A percentile compares a stretch with the other conserved stretches of the same genome.
Evolutionary conservation across 768 basidiomycete species (phyloP).

Genomic region (Gloeopeniophorella convolvens): DNA sequence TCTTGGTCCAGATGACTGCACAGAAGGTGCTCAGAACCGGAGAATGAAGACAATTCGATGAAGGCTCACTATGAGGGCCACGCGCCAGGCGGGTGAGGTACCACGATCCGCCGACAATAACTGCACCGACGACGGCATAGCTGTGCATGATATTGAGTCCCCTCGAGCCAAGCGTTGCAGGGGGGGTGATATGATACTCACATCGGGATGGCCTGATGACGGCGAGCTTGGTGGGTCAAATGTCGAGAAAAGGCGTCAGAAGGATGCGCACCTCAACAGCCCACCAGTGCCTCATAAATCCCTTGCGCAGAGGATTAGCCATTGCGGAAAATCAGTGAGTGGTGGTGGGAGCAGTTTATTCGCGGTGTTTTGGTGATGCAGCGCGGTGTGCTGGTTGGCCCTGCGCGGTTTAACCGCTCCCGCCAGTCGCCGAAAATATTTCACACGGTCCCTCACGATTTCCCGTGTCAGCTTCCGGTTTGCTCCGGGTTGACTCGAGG

Average conservation of each 20-base stretch:
- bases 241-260: neutral
- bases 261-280: constrained; percentile 18
- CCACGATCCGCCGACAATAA: constrained; percentile 36
- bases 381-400: neutral
- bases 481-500: no score
- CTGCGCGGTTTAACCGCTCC: no score
- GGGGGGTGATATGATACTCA: neutral
- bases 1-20: constrained; percentile 53
- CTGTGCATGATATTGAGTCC: constrained; percentile 23
- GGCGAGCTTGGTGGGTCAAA: neutral
- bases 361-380: constrained; percentile 1
- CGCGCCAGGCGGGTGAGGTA: constrained; percentile 40
- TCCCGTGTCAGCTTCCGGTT: neutral
- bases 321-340: constrained; percentile 1
- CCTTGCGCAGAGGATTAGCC: constrained; percentile 8
- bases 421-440: constrained; percentile 2
- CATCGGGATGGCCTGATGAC: constrained; percentile 20
- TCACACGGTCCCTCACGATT: neutral
- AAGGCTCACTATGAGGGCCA: constrained; percentile 33
- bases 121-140: constrained; percentile 44
- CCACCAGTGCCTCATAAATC: constrained; percentile 21
- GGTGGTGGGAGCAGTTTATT: neutral
- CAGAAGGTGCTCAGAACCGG: constrained; percentile 3
- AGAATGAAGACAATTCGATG: neutral
- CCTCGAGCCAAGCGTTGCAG: neutral